Conservation (phyloP, 2,329 filamentous ascomycete species). For the Ceratocystis cubensis region DNA sequence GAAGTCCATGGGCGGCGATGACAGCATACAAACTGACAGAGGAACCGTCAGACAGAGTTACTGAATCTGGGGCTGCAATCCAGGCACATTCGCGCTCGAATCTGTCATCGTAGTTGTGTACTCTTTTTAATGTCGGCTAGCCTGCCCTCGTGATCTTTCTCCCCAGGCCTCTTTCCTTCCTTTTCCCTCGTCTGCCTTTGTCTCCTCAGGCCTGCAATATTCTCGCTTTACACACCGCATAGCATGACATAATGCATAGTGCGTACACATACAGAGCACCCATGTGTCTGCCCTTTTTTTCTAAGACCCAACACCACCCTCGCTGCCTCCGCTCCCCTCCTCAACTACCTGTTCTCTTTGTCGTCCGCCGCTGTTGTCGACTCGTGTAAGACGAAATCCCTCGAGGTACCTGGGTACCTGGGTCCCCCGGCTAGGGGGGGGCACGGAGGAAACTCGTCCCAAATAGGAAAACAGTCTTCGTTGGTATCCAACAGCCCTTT, state of each 20-base stretch:
- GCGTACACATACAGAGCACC: background rate
- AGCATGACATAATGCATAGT: background rate
- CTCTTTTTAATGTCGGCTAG: background rate
- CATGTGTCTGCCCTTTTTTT: background rate
- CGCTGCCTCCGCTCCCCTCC: background rate
- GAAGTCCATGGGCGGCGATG: too few species aligned
- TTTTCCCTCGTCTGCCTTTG: background rate
- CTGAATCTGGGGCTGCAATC: background rate
- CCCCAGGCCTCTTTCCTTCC: background rate
- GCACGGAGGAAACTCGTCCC: background rate
- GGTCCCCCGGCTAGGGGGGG: background rate
- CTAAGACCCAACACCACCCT: background rate
- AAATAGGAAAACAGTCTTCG: conserved; percentile 9
- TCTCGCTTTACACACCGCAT: background rate
- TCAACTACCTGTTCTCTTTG: too few species aligned
- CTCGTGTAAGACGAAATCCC: conserved; percentile 9
- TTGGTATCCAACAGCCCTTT: background rate
- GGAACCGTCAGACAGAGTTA: background rate
- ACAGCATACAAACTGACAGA: too few species aligned
- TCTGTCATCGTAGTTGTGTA: background rate
- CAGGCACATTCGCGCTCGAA: background rate
- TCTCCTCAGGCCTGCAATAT: background rate
- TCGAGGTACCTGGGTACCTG: background rate
- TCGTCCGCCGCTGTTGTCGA: background rate
- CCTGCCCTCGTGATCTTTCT: conserved; percentile 4